Evolutionary conservation across 2,329 filamentous ascomycete genomes (phyloP).

Genomic region (Ceratocystis destructans): DNA sequence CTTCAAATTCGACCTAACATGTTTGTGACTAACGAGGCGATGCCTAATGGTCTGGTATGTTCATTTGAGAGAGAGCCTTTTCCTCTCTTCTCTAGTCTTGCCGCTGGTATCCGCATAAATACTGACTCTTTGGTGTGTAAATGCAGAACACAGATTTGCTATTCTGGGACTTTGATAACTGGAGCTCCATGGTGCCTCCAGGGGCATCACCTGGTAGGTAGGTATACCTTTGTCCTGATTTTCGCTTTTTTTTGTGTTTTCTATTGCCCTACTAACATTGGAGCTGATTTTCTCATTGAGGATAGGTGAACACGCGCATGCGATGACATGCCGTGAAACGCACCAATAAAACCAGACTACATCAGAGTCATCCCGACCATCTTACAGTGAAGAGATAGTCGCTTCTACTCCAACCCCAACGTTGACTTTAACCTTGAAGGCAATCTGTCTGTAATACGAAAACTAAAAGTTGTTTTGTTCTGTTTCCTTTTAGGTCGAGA

Average conservation of each 20-base stretch:
- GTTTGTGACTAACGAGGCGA: constrained; percentile 9
- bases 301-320: background rate
- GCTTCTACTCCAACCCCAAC: too few species aligned
- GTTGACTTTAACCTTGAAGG: too few species aligned
- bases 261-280: background rate
- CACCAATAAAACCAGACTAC: background rate
- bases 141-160: constrained; percentile 12
- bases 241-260: background rate
- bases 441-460: too few species aligned
- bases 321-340: background rate
- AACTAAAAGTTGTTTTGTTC: too few species aligned
- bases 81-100: background rate
- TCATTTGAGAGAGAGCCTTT: background rate
- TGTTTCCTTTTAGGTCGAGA: too few species aligned
- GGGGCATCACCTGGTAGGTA: constrained; percentile 15
- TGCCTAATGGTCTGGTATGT: constrained; percentile 13
- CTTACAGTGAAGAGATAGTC: too few species aligned
- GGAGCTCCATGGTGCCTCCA: constrained; percentile 19
- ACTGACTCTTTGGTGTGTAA: background rate
- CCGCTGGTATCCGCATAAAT: background rate
- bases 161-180: constrained; percentile 17
- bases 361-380: background rate
- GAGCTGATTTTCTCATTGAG: background rate
- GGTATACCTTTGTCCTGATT: background rate
- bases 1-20: constrained; percentile 15